These are phyloP conservation scores for Oidiodendron maius DNA, from an alignment of 495 filamentous ascomycete genomes.

Conservation along the genomic window DNA sequence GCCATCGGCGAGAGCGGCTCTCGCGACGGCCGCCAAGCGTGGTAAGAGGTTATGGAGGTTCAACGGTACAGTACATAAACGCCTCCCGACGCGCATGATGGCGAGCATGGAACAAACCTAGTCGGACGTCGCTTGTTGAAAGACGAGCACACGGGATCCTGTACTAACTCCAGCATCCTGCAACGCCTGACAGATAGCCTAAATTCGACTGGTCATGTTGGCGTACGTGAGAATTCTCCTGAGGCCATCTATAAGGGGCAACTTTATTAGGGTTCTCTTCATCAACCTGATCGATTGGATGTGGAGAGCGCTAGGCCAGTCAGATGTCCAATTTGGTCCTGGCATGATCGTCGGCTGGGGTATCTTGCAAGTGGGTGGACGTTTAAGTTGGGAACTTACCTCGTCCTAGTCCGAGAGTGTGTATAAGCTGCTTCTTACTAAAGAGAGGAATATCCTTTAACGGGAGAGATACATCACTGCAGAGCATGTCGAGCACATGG, in stretches of 20 bases:
- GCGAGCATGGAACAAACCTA: conserved; percentile 49
- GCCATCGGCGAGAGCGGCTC: not conserved
- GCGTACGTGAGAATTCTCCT: not conserved
- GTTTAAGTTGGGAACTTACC: too few species aligned
- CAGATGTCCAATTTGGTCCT: conserved; percentile 10
- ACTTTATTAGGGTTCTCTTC: not conserved
- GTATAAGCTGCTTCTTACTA: not conserved
- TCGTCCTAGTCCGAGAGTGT: not conserved
- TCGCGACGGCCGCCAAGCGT: conserved; percentile 15
- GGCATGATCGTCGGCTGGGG: too few species aligned
- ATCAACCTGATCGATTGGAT: conserved; percentile 25
- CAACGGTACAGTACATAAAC: conserved; percentile 49
- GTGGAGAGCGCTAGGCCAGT: conserved; percentile 31
- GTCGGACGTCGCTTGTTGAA: conserved; percentile 29
- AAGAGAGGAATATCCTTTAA: too few species aligned
- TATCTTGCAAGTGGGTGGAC: too few species aligned
- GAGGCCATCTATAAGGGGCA: not conserved
- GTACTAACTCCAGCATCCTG: not conserved
- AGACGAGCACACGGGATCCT: conserved; percentile 22
- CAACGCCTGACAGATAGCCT: conserved; percentile 4
- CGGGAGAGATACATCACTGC: too few species aligned
- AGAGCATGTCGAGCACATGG: too few species aligned
- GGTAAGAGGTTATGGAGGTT: conserved; percentile 30
- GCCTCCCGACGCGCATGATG: conserved; percentile 39
- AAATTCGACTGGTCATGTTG: not conserved